Evolutionary conservation across 306 rosid genomes (phyloP), one percentile per base, ranked within the genome.

Genomic region (Prosopis cineraria): DNA sequence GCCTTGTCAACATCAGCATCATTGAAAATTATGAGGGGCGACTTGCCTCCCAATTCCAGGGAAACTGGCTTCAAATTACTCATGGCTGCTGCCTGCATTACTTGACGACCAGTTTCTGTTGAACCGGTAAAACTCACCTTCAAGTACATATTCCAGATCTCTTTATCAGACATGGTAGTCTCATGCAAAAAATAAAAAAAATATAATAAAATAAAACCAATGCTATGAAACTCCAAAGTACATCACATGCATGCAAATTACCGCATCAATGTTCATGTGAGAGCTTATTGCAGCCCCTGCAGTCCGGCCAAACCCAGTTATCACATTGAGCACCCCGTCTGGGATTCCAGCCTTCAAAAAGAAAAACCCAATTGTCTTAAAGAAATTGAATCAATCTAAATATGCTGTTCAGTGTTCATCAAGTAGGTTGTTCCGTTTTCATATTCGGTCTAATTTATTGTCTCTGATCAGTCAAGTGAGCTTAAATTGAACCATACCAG

Each of bases 11-110:
- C 50, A 82, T 94, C 91, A 81, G 95, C 98, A 75, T 95, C 98
- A 31, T 95, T 88, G 62, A 95, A 95, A 77, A 95, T 78, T 4
- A 95, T 14, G 34, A 92, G 87, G 6, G 98, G 97, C 0, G 98
- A 94, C 84, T 94, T 94, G 53, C 97, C 97, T 68, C 97, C 97
- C 81, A 94, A 83, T 87, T 94, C 97, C 9, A 94, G 92, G 13
- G 92, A 91, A 29, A 90, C 90, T 12, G 79, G 48, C 80, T 94
- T 94, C 86, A 94, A 78, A 72, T 94, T 94, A 76, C 98, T 94
- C 80, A 74, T 70, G 14, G 96, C 91, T 4, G 97, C 96, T 0
- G 98, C 97, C 81, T 88, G 82, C 98, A 93, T 86, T 72, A 93
- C 78, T 71, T 68, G 79, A 2, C 98, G 85, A n/a, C 98, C 98